These are phyloP conservation scores for Aspergillus egyptiacus DNA, from an alignment of 495 filamentous ascomycete genomes.

Conservation along the genomic window DNA sequence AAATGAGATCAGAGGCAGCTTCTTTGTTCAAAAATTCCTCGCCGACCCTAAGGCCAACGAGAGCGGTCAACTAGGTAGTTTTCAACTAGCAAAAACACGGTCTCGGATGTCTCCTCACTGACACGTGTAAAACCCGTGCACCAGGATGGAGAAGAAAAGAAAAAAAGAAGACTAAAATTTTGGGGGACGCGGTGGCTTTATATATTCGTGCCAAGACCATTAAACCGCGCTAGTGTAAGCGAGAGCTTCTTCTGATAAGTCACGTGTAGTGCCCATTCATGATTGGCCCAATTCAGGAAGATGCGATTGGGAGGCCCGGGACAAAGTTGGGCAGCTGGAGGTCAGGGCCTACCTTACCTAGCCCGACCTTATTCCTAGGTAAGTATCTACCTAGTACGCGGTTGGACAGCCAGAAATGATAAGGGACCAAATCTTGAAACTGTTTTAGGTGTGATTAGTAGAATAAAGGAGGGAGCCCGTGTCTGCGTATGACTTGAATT, in stretches of 20 bases:
- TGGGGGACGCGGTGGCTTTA: not conserved
- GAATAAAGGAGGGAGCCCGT: too few relatives aligned
- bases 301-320: too few relatives aligned
- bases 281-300: too few relatives aligned
- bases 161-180: conserved; percentile 28
- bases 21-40: conserved; percentile 47
- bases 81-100: conserved; percentile 57
- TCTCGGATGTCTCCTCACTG: conserved; percentile 56
- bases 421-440: too few relatives aligned
- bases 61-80: conserved; percentile 50
- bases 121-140: conserved; percentile 53
- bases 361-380: too few relatives aligned
- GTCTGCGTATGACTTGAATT: too few relatives aligned
- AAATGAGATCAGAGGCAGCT: conserved; percentile 26
- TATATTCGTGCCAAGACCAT: conserved; percentile 22
- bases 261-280: too few relatives aligned
- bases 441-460: too few relatives aligned
- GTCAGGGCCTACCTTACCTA: too few relatives aligned
- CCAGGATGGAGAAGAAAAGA: conserved; percentile 45
- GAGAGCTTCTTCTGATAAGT: conserved; percentile 19
- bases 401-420: too few relatives aligned
- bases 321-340: too few relatives aligned
- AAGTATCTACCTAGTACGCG: too few relatives aligned
- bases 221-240: conserved; percentile 29
- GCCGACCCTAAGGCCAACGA: conserved; percentile 39